These are phyloP conservation scores for Gossypium trilobum DNA, from an alignment of 441 rosid species.

Conservation along the genomic window DNA sequence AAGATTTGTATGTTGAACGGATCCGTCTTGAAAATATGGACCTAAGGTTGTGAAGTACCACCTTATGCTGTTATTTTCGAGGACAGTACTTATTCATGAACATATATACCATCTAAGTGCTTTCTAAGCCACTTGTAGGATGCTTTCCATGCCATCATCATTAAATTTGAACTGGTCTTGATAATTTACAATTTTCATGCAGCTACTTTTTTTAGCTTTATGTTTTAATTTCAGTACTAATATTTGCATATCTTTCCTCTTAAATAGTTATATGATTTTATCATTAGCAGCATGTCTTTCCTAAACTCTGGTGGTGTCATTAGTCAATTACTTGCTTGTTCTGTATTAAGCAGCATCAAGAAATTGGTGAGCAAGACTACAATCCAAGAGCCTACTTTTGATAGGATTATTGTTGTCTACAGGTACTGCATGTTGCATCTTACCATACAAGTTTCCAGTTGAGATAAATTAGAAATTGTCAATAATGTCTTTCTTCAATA, in stretches of 20 bases:
- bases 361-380: slow-evolving; percentile 62
- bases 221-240: background rate
- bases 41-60: slow-evolving; percentile 42
- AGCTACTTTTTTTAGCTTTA: background rate
- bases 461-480: background rate
- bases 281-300: background rate
- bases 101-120: background rate
- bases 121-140: background rate
- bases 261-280: background rate
- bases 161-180: background rate
- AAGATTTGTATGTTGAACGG: slow-evolving; percentile 60
- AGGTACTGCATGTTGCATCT: slow-evolving; percentile 34
- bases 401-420: slow-evolving; percentile 86
- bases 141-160: slow-evolving; percentile 8
- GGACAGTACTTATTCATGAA: background rate
- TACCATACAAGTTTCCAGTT: background rate
- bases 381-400: slow-evolving; percentile 89
- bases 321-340: slow-evolving; percentile 9
- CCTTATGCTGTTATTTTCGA: background rate
- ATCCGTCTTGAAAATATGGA: slow-evolving; percentile 80
- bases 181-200: background rate
- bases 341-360: slow-evolving; percentile 37
- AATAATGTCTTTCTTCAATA: background rate
- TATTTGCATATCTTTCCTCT: background rate
- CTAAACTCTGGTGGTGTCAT: background rate